Evolutionary conservation across 768 basidiomycete species (phyloP).

Genomic region (Suillus ampliporus): DNA sequence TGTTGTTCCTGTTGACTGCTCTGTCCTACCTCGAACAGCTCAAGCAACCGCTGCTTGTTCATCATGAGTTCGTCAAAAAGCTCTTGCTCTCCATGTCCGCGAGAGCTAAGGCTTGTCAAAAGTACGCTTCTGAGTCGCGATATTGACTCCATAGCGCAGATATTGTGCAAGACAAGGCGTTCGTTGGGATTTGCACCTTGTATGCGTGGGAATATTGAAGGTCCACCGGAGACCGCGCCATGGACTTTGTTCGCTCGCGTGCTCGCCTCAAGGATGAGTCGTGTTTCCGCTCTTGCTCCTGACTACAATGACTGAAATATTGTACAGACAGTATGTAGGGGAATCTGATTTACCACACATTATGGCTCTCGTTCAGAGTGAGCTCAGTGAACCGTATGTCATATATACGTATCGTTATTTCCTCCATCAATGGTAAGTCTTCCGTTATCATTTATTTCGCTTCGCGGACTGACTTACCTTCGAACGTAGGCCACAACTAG

Average conservation of each 20-base stretch:
- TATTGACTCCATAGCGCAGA: slow-evolving; percentile 60
- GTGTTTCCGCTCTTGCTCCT: slow-evolving; percentile 14
- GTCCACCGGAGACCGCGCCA: slow-evolving; percentile 13
- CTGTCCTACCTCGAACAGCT: slow-evolving; percentile 68
- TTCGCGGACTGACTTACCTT: slow-evolving; percentile 13
- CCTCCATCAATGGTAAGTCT: slow-evolving; percentile 88
- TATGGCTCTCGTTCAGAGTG: slow-evolving; percentile 87
- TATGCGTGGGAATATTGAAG: slow-evolving; percentile 10
- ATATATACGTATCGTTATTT: slow-evolving; percentile 98
- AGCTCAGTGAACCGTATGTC: slow-evolving; percentile 95
- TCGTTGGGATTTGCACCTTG: slow-evolving; percentile 1
- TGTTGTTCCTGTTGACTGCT: slow-evolving; percentile 67
- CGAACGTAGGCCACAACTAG: slow-evolving; percentile 78
- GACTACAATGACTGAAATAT: slow-evolving; percentile 42
- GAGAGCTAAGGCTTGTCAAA: slow-evolving; percentile 50
- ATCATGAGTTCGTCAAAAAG: slow-evolving; percentile 77
- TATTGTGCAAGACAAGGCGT: not conserved
- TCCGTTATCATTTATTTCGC: slow-evolving; percentile 6
- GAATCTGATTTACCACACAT: slow-evolving; percentile 83
- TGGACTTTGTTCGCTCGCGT: slow-evolving; percentile 11
- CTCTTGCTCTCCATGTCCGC: slow-evolving; percentile 67
- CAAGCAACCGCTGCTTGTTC: slow-evolving; percentile 65
- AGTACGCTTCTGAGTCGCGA: slow-evolving; percentile 60
- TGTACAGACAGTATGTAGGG: slow-evolving; percentile 76
- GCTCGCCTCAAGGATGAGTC: slow-evolving; percentile 6